phyloP scores from a whole-genome alignment of 305 asterid genomes.

The Rubia occidens region DNA sequence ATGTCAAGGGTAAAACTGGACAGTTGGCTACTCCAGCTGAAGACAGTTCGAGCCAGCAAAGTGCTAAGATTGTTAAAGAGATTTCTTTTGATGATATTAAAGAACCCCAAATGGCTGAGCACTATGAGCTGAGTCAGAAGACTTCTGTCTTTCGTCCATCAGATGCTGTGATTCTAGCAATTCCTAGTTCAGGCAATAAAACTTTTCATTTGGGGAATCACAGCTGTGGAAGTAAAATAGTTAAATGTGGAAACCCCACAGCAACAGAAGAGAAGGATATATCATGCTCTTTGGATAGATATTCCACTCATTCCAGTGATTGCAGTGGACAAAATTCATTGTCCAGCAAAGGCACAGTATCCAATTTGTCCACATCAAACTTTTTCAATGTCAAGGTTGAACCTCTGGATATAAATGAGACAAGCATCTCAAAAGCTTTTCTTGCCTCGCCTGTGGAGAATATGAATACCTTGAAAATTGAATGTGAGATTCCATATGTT shows the following conservation, averaged over 20 bases:
- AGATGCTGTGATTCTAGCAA: conserved; percentile 5
- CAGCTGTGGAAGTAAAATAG: conserved; percentile 17
- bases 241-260: conserved; percentile 9
- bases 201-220: conserved; percentile 6
- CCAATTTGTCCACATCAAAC: conserved; percentile 17
- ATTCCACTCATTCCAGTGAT: conserved; percentile 17
- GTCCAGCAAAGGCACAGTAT: conserved; percentile 17
- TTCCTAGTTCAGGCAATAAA: conserved; percentile 7
- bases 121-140: conserved; percentile 21
- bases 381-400: conserved; percentile 37
- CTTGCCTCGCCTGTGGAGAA: conserved; percentile 21
- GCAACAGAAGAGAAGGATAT: conserved; percentile 18
- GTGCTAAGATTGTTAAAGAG: conserved; percentile 23
- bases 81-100: conserved; percentile 9
- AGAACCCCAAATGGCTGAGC: conserved; percentile 15
- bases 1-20: conserved; percentile 39
- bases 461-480: conserved; percentile 36
- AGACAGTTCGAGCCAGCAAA: conserved; percentile 15
- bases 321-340: conserved; percentile 17
- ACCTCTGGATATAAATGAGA: conserved; percentile 24
- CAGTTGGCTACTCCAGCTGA: conserved; percentile 21
- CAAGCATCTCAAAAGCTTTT: conserved; percentile 21
- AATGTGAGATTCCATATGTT: conserved; percentile 30
- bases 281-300: conserved; percentile 13
- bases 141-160: conserved; percentile 22